Evolutionary conservation across 2,329 filamentous ascomycete species (phyloP), one percentile per base, ranked within the genome.

Genomic region (Penicillium verrucosum): DNA sequence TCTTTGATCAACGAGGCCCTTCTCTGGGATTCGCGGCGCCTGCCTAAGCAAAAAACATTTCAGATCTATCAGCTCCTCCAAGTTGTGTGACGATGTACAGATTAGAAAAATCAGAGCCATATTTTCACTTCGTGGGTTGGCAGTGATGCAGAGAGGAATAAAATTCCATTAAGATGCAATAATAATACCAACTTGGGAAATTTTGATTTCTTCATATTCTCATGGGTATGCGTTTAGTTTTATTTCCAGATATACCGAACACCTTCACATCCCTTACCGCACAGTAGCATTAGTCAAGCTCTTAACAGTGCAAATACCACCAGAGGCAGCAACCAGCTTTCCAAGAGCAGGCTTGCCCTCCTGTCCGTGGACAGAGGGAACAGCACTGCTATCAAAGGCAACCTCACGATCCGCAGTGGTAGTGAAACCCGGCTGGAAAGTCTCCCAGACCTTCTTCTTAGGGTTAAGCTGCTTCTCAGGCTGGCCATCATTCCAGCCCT

Each of bases 401-500:
- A 96, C 93, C 76, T 92, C 89, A 50, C 93, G 81, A 45, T 75
- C 77, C 8, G 88, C 88, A 1, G 89, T 96, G 8, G 93, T 99
- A 30, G 90, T 96, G 79, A 97, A 97, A 0, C 93, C 94, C 1
- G 92, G 92, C 82, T 97, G 93, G 78, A 96, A 90, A 10, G 84
- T 90, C 82, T 99, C 94, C 92, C 93, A 97, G 60, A 97, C 81
- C 87, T 97, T 97, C 87, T 97, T 99, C 88, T 99, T 99, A 57
- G 94, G 94, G 82, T 97, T 99, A 56, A 99, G 83, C 50, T 93
- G 85, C 60, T 88, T 88, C 82, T 99, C 94, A 0, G 94, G 92
- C 81, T 96, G 89, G 58, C 91, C 92, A 75, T 90, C 83, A 45
- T 65, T 69, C 87, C 90, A 99, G 46, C 94, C 94, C 73, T 97